These are phyloP conservation scores for Holtermanniella nyarrowii DNA, from an alignment of 768 basidiomycete species.

Conservation along the genomic window DNA sequence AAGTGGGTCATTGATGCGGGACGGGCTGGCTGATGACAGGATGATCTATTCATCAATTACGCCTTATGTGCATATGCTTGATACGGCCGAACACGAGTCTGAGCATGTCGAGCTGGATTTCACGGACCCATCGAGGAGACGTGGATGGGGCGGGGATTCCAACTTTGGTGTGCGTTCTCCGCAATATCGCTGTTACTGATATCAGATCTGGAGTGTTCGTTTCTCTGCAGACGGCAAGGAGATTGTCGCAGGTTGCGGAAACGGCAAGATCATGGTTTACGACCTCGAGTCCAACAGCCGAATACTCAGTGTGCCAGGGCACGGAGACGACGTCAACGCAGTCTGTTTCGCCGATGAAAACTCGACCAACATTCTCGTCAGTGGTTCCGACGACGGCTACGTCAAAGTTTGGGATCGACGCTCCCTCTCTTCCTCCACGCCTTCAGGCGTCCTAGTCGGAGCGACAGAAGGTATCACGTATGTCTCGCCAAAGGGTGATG, in stretches of 20 bases:
- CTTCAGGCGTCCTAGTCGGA: conserved; percentile 86
- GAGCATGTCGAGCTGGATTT: conserved; percentile 35
- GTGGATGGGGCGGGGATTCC: conserved; percentile 19
- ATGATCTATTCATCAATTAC: conserved; percentile 84
- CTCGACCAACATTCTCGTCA: conserved; percentile 87
- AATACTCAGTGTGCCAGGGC: conserved; percentile 76
- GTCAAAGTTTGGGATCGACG: conserved; percentile 81
- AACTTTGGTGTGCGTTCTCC: conserved; percentile 35
- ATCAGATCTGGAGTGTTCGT: conserved; percentile 80
- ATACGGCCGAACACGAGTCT: conserved; percentile 31
- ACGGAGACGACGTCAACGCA: conserved; percentile 82
- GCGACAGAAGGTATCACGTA: conserved; percentile 92
- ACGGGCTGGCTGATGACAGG: conserved; percentile 42
- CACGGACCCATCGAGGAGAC: not conserved
- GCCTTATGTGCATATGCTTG: conserved; percentile 37
- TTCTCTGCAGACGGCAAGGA: conserved; percentile 96
- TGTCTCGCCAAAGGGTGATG: conserved; percentile 91
- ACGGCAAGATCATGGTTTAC: conserved; percentile 56
- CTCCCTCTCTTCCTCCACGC: conserved; percentile 51
- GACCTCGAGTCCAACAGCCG: conserved; percentile 71
- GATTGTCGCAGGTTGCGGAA: conserved; percentile 72
- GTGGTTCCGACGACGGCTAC: conserved; percentile 87
- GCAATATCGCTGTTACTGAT: conserved; percentile 43
- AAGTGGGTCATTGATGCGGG: conserved; percentile 11
- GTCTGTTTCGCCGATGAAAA: conserved; percentile 87